Percentiles rank a stretch among this genome's conserved stretches.
Evolutionary conservation across 75 land plant species (phyloP).

Genomic region (Pseudotsuga menziesii): DNA sequence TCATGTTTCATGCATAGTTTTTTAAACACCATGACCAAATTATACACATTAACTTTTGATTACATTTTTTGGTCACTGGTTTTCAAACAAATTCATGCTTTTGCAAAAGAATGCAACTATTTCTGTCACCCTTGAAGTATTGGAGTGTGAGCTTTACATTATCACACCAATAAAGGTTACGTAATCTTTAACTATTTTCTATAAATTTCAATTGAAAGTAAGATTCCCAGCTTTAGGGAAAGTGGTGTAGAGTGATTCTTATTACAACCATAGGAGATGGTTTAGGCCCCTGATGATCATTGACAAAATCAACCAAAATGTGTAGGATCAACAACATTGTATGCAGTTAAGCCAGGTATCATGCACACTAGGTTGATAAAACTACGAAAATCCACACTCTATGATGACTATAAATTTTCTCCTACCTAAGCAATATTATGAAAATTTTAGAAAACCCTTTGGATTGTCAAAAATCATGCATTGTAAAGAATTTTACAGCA

Average conservation of each 20-base stretch:
- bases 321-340: too few relatives aligned
- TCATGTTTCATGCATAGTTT: neutral
- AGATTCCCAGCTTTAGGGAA: neutral
- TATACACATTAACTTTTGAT: neutral
- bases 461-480: too few relatives aligned
- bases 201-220: neutral
- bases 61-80: neutral
- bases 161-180: conserved; percentile 76
- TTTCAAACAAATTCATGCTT: conserved; percentile 39
- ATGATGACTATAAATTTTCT: too few relatives aligned
- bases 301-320: too few relatives aligned
- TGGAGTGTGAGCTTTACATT: conserved; percentile 77
- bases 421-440: too few relatives aligned
- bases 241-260: neutral
- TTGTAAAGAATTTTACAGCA: too few relatives aligned
- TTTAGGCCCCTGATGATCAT: too few relatives aligned
- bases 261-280: too few relatives aligned
- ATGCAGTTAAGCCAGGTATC: too few relatives aligned
- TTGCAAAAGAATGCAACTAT: conserved; percentile 44
- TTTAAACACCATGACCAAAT: neutral
- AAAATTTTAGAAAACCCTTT: too few relatives aligned
- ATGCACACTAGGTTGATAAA: too few relatives aligned
- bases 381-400: too few relatives aligned
- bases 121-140: conserved; percentile 58
- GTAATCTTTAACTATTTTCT: neutral